Percentiles rank a stretch among this genome's conserved stretches.
Evolutionary conservation across 2,329 filamentous ascomycete genomes (phyloP).

Genomic region (Davidsoniella australis): DNA sequence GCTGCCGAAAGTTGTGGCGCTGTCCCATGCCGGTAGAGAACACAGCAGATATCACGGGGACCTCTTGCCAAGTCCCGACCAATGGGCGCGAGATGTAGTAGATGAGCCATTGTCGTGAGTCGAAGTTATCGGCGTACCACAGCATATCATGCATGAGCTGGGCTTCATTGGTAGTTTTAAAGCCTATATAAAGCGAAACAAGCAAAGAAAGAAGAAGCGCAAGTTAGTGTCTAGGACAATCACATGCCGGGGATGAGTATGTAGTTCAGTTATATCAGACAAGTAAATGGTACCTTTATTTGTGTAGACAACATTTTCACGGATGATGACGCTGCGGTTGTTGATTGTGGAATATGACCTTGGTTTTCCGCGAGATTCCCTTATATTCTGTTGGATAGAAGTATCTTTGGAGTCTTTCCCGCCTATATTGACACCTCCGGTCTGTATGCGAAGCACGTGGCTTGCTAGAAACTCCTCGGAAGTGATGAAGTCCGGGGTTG

Average conservation of each 20-base stretch:
- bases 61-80: slow-evolving; percentile 65
- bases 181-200: slow-evolving; percentile 38
- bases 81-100: slow-evolving; percentile 90
- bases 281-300: slow-evolving; percentile 58
- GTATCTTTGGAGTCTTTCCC: slow-evolving; percentile 30
- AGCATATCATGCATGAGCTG: slow-evolving; percentile 69
- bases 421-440: slow-evolving; percentile 29
- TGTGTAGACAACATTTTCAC: slow-evolving; percentile 82
- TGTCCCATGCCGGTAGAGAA: slow-evolving; percentile 30
- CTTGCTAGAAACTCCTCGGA: slow-evolving; percentile 93
- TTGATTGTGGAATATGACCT: slow-evolving; percentile 90
- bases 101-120: slow-evolving; percentile 84
- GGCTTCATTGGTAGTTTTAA: slow-evolving; percentile 79
- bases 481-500: slow-evolving; percentile 63
- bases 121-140: slow-evolving; percentile 78
- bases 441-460: slow-evolving; percentile 80
- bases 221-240: background rate
- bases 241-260: background rate
- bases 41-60: slow-evolving; percentile 51
- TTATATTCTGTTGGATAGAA: slow-evolving; percentile 39
- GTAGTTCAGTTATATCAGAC: background rate
- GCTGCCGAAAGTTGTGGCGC: slow-evolving; percentile 17
- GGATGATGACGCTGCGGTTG: slow-evolving; percentile 81
- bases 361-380: slow-evolving; percentile 80
- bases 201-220: background rate